phyloP scores from a whole-genome alignment of 495 filamentous ascomycete genomes.

The Neurospora sp. region DNA sequence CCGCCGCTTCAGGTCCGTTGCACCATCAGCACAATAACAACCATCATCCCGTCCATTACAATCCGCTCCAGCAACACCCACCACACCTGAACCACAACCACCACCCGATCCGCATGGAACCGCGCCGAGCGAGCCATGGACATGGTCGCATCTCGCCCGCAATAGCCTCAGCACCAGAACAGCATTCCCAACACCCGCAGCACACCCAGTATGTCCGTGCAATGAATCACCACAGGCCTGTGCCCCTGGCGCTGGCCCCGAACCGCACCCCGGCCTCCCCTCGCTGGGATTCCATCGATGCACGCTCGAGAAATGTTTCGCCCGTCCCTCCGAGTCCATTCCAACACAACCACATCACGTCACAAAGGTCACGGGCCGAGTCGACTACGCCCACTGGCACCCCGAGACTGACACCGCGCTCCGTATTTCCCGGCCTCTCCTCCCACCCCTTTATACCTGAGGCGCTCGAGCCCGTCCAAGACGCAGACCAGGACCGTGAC shows the following conservation, averaged over 20 bases:
- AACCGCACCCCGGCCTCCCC: constrained; percentile 17
- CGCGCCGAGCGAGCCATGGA: neutral
- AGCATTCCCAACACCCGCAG: neutral
- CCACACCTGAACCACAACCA: constrained; percentile 1
- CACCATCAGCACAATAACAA: constrained; percentile 13
- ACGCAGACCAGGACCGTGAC: neutral
- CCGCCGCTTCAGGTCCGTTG: constrained; percentile 7
- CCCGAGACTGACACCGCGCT: constrained; percentile 11
- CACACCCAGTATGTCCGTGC: neutral
- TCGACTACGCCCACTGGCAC: constrained; percentile 11
- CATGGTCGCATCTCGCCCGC: neutral
- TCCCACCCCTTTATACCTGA: constrained; percentile 26
- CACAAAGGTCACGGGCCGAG: constrained; percentile 16
- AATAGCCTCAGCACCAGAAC: neutral
- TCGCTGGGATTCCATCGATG: constrained; percentile 33
- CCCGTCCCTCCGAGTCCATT: constrained; percentile 7
- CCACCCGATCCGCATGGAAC: neutral
- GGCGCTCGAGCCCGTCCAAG: constrained; percentile 5
- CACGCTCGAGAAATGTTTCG: constrained; percentile 9
- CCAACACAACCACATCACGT: constrained; percentile 1
- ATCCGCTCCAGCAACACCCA: constrained; percentile 10
- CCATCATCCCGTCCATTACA: constrained; percentile 13
- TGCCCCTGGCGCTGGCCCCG: neutral
- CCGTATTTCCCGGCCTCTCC: constrained; percentile 23
- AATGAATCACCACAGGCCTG: neutral